Evolutionary conservation across 495 filamentous ascomycete genomes (phyloP).

Genomic region (Lasiosphaeria ovina): DNA sequence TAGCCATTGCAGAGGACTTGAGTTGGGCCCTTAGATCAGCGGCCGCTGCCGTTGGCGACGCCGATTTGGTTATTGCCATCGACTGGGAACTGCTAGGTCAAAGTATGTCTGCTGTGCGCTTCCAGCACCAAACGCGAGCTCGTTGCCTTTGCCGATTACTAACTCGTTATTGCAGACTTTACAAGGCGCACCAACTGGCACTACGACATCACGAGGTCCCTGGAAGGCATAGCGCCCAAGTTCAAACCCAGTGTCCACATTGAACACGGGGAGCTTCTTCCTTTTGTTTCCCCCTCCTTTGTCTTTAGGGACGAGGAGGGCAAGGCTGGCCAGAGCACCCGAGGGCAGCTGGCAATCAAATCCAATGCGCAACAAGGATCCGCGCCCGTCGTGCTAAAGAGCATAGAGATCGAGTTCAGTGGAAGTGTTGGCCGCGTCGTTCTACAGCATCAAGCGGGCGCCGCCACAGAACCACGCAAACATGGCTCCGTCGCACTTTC

Average conservation of each 20-base stretch:
- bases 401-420: constrained; percentile 64
- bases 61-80: constrained; percentile 66
- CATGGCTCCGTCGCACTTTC: constrained; percentile 15
- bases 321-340: constrained; percentile 76
- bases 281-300: constrained; percentile 70
- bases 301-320: constrained; percentile 72
- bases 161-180: constrained; percentile 49
- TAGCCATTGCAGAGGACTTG: constrained; percentile 68
- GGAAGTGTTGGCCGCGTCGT: constrained; percentile 63
- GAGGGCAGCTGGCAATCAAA: constrained; percentile 68
- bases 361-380: constrained; percentile 66
- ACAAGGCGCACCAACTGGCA: constrained; percentile 57
- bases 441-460: constrained; percentile 36
- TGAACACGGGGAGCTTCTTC: constrained; percentile 63
- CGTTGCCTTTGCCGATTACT: constrained; percentile 5
- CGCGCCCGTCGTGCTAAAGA: constrained; percentile 61
- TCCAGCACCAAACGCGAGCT: no score
- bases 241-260: constrained; percentile 65
- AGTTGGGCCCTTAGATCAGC: constrained; percentile 72
- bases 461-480: constrained; percentile 5
- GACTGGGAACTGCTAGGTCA: constrained; percentile 79
- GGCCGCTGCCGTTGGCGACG: constrained; percentile 61
- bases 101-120: constrained; percentile 45
- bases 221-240: constrained; percentile 55
- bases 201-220: constrained; percentile 71